Evolutionary conservation across 23 red algal genomes (phyloP).

Genomic region (Gracilaria gracilis): DNA sequence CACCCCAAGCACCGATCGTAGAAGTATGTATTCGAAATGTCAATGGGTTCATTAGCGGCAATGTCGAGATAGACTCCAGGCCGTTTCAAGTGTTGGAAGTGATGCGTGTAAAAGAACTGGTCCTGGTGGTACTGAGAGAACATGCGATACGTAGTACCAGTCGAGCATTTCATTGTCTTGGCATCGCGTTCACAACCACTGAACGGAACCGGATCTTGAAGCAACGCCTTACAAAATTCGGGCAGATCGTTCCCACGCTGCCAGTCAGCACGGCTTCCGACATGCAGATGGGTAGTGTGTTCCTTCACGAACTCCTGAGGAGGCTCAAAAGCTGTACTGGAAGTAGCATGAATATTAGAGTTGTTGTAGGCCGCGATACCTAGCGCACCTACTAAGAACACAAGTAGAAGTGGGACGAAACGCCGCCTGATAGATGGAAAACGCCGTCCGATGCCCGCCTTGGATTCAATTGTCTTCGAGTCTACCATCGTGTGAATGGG

Average conservation of each 20-base stretch:
- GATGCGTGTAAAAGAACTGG: conserved; percentile 52
- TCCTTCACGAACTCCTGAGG: no score
- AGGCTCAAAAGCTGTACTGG: neutral
- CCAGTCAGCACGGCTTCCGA: neutral
- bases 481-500: neutral
- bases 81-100: conserved; percentile 52
- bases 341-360: neutral
- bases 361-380: neutral
- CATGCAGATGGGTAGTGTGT: neutral
- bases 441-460: neutral
- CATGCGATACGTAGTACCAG: neutral
- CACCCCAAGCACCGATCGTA: conserved; percentile 60
- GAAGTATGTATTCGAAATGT: conserved; percentile 62
- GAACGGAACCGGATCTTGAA: neutral
- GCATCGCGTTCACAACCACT: neutral
- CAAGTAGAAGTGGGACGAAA: neutral
- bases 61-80: conserved; percentile 61
- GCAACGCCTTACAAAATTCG: neutral
- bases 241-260: neutral
- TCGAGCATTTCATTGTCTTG: neutral
- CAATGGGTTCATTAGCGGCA: conserved; percentile 55
- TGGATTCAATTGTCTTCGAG: neutral
- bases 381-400: neutral
- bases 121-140: conserved; percentile 61
- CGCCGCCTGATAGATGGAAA: neutral